Base-by-base conservation (phyloP, 306 rosid species). In the Cucurbita ficifolia region DNA sequence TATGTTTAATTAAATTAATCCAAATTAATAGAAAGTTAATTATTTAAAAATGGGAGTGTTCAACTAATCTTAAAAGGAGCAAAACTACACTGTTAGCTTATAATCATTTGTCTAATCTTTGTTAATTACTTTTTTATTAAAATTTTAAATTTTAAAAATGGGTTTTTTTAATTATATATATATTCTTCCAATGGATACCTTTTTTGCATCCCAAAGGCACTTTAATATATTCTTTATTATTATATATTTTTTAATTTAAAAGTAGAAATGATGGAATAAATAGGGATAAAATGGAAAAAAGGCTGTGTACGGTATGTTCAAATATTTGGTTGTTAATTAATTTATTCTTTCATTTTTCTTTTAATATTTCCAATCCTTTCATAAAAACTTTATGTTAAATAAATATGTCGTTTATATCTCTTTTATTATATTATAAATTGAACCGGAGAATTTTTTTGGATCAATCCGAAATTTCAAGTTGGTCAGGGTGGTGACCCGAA, bases 141-240 rank as follows among this genome's bases (percentile, higher is more conserved):
- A n/a, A n/a, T n/a, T n/a, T n/a, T n/a, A n/a, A n/a, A n/a, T n/a
- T n/a, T n/a, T n/a, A n/a, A 29, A 29, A 29, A 2, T 29, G 4
- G 2, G 0, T 29, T 29, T 29, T 29, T 29, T 29, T 29, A 29
- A 29, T 29, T 29, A 29, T 29, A 29, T 29, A 29, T 46, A 22
- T 46, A 68, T 67, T 13, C 42, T 45, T 68, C 73, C 12, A 45
- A 46, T 68, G 42, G 19, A 5, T 68, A 36, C 55, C 73, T 68
- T 68, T 68, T 68, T 68, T 21, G 73, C 73, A 46, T 68, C 36
- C 56, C 73, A 68, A 68, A 68, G 73, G 55, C 73, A 68, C 73
- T 68, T 68, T 68, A 13, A 45, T 16, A 46, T 68, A 45, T 68
- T 68, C 55, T 13, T 46, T 40, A 45, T 45, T 68, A 46, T 22